Evolutionary conservation across 352 stramenopile species (phyloP).

Genomic region (Porosira glacialis): DNA sequence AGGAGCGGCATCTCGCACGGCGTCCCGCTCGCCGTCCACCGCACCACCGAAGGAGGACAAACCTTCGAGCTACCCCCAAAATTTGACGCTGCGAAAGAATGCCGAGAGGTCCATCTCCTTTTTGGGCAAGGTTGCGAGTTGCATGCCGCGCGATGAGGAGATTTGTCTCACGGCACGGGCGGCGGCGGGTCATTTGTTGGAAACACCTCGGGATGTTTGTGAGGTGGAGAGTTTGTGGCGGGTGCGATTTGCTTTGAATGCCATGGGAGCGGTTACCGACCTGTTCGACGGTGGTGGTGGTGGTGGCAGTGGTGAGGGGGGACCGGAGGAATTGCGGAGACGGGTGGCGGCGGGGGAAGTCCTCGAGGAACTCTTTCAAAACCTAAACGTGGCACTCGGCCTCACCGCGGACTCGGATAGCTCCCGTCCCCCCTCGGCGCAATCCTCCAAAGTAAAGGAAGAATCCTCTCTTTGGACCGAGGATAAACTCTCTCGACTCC

Average conservation of each 20-base stretch:
- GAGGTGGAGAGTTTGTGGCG: conserved; percentile 36
- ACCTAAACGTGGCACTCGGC: no score
- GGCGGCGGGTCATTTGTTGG: conserved; percentile 54
- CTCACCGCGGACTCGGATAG: no score
- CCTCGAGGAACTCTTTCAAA: background rate
- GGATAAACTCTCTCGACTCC: no score
- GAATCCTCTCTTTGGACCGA: no score
- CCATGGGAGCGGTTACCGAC: conserved; percentile 39
- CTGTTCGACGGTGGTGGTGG: background rate
- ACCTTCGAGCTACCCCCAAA: conserved; percentile 11
- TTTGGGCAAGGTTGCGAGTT: conserved; percentile 37
- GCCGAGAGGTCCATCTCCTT: conserved; percentile 42
- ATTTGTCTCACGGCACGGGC: conserved; percentile 39
- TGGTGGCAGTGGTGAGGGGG: background rate
- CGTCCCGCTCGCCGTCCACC: background rate
- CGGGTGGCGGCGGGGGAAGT: background rate
- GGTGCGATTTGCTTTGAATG: conserved; percentile 22
- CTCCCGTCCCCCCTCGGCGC: background rate
- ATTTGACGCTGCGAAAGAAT: conserved; percentile 10
- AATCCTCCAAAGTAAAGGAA: no score
- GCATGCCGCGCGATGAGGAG: conserved; percentile 29
- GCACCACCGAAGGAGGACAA: background rate
- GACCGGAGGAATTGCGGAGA: background rate
- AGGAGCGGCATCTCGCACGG: conserved; percentile 2
- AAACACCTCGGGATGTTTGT: conserved; percentile 33